These are phyloP conservation scores for Chrysanthemum lavandulifolium DNA, from an alignment of 129 eudicot species.

Conservation along the genomic window DNA sequence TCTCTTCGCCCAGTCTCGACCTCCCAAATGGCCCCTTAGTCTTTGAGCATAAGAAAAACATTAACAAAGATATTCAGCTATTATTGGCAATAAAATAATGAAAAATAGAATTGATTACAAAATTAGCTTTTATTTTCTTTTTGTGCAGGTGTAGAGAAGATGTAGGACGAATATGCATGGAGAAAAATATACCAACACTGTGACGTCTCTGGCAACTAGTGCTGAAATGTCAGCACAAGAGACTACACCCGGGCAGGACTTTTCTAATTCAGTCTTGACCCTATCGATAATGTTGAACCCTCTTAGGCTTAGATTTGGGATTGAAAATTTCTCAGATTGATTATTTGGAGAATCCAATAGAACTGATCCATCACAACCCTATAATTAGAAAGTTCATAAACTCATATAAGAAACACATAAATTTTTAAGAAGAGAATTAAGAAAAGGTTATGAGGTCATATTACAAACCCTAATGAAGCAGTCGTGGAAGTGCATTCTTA, in stretches of 20 bases:
- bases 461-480: slow-evolving; percentile 62
- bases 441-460: background rate
- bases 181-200: slow-evolving; percentile 31
- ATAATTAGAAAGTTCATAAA: background rate
- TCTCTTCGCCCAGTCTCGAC: slow-evolving; percentile 78
- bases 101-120: background rate
- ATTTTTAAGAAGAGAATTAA: no score
- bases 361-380: slow-evolving; percentile 75
- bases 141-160: background rate
- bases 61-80: background rate
- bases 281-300: slow-evolving; percentile 53
- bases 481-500: slow-evolving; percentile 71
- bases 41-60: slow-evolving; percentile 28
- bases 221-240: slow-evolving; percentile 72
- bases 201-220: slow-evolving; percentile 52
- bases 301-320: slow-evolving; percentile 53
- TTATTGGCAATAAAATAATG: background rate
- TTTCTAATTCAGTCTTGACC: slow-evolving; percentile 53
- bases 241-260: slow-evolving; percentile 53
- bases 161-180: background rate
- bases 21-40: slow-evolving; percentile 57
- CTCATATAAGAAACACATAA: background rate
- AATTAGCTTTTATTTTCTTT: background rate
- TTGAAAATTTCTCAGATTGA: slow-evolving; percentile 48
- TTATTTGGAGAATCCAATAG: slow-evolving; percentile 48